phyloP scores from a whole-genome alignment of 2,329 filamentous ascomycete species.

The Fusarium illudens region DNA sequence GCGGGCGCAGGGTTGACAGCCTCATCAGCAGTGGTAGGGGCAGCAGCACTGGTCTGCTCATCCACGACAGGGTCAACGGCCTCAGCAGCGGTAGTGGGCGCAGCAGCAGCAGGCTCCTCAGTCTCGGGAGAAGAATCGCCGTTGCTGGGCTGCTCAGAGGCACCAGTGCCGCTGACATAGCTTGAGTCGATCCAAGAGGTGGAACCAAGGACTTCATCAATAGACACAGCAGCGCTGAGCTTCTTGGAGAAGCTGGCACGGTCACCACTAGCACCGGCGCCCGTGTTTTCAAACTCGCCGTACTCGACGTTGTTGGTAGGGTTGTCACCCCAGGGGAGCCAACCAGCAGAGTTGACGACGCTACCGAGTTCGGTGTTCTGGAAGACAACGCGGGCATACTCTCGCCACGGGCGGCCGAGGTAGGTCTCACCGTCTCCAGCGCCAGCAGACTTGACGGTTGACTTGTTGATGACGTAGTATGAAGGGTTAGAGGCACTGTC shows the following conservation, averaged over 20 bases:
- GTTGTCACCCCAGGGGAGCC: conserved; percentile 61
- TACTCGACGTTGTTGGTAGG: conserved; percentile 62
- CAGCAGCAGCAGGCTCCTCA: not conserved
- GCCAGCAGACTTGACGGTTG: conserved; percentile 44
- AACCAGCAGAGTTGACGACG: conserved; percentile 55
- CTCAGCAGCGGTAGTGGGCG: not conserved
- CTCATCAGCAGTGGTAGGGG: not conserved
- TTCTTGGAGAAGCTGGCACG: conserved; percentile 56
- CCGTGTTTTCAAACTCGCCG: conserved; percentile 66
- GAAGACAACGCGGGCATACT: conserved; percentile 57
- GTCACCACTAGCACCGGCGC: conserved; percentile 61
- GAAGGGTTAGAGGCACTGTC: conserved; percentile 46
- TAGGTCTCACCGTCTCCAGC: conserved; percentile 48
- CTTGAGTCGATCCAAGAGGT: conserved; percentile 25
- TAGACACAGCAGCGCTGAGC: conserved; percentile 33
- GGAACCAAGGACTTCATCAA: conserved; percentile 13
- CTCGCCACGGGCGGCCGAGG: conserved; percentile 58
- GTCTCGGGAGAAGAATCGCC: not conserved
- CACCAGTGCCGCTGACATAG: conserved; percentile 5
- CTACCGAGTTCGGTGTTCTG: conserved; percentile 57
- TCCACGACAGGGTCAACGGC: not conserved
- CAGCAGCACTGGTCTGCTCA: not conserved
- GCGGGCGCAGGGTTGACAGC: not conserved
- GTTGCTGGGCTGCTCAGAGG: not conserved
- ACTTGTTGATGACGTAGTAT: conserved; percentile 57